Conservation (phyloP, 257 asterid species). For the Ligustrum vulgare region DNA sequence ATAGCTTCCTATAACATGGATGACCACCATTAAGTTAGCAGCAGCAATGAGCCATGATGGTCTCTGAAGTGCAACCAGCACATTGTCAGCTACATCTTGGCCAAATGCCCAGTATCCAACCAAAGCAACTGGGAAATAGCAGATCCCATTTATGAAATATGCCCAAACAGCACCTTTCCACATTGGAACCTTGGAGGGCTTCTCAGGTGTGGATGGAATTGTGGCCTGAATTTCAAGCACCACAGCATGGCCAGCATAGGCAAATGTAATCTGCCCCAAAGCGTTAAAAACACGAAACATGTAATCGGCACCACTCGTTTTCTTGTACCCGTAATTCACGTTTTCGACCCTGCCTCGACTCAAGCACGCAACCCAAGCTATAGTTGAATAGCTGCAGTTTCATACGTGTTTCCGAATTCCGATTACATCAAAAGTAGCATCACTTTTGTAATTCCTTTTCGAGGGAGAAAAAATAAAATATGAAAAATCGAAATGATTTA, state of each 20-base stretch:
- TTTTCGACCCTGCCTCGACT: slow-evolving; percentile 1
- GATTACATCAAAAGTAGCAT: neutral
- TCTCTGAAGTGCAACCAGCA: slow-evolving; percentile 63
- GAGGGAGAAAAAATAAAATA: neutral
- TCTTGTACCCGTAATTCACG: slow-evolving; percentile 70
- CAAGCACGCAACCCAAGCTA: slow-evolving; percentile 1
- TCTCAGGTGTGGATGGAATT: slow-evolving; percentile 86
- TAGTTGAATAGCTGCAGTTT: neutral
- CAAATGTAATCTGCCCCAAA: slow-evolving; percentile 76
- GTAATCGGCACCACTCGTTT: slow-evolving; percentile 45
- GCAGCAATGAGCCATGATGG: slow-evolving; percentile 93
- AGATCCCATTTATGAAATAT: slow-evolving; percentile 64
- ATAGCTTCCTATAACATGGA: slow-evolving; percentile 91
- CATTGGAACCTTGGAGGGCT: slow-evolving; percentile 71
- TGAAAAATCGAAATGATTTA: neutral
- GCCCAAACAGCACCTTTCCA: slow-evolving; percentile 42
- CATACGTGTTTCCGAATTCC: neutral
- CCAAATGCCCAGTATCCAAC: slow-evolving; percentile 90
- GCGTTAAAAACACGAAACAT: slow-evolving; percentile 79
- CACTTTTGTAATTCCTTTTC: neutral
- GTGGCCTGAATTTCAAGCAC: slow-evolving; percentile 83
- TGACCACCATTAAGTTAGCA: slow-evolving; percentile 82
- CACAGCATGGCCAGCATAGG: slow-evolving; percentile 90
- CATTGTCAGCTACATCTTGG: slow-evolving; percentile 71
- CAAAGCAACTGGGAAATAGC: slow-evolving; percentile 83